Evolutionary conservation across 257 asterid species (phyloP), one percentile per base, ranked within the genome.

Genomic region (Orobanche coerulescens): DNA sequence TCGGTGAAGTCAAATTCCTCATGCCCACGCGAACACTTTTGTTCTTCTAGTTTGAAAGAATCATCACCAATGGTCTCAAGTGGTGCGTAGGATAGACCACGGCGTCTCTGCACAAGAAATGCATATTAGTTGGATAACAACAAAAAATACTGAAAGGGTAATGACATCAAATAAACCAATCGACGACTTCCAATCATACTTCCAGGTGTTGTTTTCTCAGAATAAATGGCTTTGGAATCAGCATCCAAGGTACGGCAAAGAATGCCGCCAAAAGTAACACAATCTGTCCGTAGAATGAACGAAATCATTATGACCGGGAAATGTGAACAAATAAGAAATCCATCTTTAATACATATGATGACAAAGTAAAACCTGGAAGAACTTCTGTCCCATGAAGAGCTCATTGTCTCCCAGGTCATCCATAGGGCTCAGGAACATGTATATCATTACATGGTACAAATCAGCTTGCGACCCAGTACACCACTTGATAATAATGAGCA

Each of bases 391-490:
- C 95, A 89, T 80, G 76, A 93, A 86, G 67, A 93, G 75, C 80
- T 73, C 62, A 75, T 93, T 93, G 23, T 86, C 98, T 42, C 88
- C 78, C 77, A 93, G 90, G 79, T 81, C 85, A 67, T 93, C 95
- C 52, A 89, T 86, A 57, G 98, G 98, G 73, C 97, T 86, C 68
- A 93, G 75, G 85, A 93, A 93, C 98, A 93, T 93, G 73, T 93
- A 93, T 69, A 93, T 93, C 98, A 93, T 93, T 51, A 93, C 97
- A 66, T 93, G 98, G 71, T 93, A 93, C 47, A 93, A 92, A 73
- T 93, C 98, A 11, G 97, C 95, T 76, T 86, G 91, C 66, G 98
- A 93, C 48, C 98, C 98, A 67, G 86, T 75, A 71, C 95, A 89
- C 98, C 98, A 93, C 68, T 93, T 93, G 67, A 78, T 54, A 59